Base-by-base conservation (phyloP, 164 flowering plant species). In the Vitis cinerea region DNA sequence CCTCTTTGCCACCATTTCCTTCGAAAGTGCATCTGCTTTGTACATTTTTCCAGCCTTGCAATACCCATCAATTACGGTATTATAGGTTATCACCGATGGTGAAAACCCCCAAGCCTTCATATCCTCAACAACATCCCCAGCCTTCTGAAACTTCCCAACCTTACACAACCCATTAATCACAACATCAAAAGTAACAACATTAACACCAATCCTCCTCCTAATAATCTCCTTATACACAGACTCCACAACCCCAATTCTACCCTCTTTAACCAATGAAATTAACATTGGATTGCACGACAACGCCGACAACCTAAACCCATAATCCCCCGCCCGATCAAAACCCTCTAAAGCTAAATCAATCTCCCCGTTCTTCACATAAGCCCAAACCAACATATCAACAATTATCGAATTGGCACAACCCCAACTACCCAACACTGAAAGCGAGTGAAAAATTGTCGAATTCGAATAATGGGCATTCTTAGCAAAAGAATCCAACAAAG, bases 131-230 rank as follows among this genome's bases (percentile, higher is more conserved):
- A 84, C 73, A 72, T 89, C 90, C 50, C 72, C 68, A 3, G 94
- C 94, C 77, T 75, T 83, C 19, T 80, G 82, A 83, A 89, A 75
- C 65, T 75, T 83, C 75, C 91, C 90, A 30, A 37, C 81, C 69
- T 83, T 89, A 67, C 91, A 87, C 29, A 87, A 64, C 59, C 90
- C 94, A 74, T 74, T 77, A 6, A 89, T 76, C 71, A 86, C 83
- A 12, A 70, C 74, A 64, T 89, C 86, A 59, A 82, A 87, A 15
- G 80, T 86, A 53, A 68, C 48, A 47, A 73, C 56, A 79, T 87
- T 68, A 51, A 67, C 62, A 63, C 65, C 55, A 69, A 87, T 71
- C 66, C 84, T 86, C 76, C 90, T 85, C 81, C 71, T 82, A 56
- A 82, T 77, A 81, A 87, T 84, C 82, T 83, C 91, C 77, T 74